These are phyloP conservation scores for Pyrrhoderma lamaoense DNA, from an alignment of 1,284 basidiomycete genomes.

Conservation along the genomic window DNA sequence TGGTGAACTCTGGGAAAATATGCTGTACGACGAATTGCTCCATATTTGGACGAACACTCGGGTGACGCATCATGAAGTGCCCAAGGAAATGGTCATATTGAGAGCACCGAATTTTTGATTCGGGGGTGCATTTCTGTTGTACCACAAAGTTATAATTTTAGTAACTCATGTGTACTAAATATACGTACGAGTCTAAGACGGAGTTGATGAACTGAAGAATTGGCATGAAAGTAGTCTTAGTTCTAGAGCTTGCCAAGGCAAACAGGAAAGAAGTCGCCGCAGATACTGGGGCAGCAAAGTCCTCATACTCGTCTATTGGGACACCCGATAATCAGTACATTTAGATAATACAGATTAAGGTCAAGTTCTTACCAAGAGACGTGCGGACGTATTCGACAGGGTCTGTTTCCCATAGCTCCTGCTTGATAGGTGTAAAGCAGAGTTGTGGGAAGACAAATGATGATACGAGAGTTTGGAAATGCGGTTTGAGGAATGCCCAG, in stretches of 20 bases:
- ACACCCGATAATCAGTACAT: background rate
- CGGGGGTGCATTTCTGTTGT: slow-evolving; percentile 42
- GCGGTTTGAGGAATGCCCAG: slow-evolving; percentile 79
- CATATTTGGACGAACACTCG: slow-evolving; percentile 68
- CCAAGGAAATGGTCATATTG: slow-evolving; percentile 71
- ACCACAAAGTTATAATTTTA: background rate
- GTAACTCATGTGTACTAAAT: background rate
- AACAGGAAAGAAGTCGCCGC: slow-evolving; percentile 75
- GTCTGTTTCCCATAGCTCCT: slow-evolving; percentile 68
- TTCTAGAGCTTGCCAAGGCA: slow-evolving; percentile 67
- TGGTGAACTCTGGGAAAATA: slow-evolving; percentile 64
- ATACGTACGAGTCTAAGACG: slow-evolving; percentile 56
- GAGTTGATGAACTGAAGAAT: slow-evolving; percentile 72
- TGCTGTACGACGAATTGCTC: slow-evolving; percentile 69
- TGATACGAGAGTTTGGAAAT: slow-evolving; percentile 65
- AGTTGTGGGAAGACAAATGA: slow-evolving; percentile 82
- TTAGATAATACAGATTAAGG: slow-evolving; percentile 1
- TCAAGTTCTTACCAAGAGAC: slow-evolving; percentile 49
- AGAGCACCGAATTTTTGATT: slow-evolving; percentile 75
- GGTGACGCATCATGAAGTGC: slow-evolving; percentile 75
- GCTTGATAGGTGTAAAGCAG: slow-evolving; percentile 61
- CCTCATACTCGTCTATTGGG: slow-evolving; percentile 68
- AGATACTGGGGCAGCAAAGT: slow-evolving; percentile 65
- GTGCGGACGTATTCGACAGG: slow-evolving; percentile 73
- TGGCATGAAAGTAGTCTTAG: slow-evolving; percentile 70